These are phyloP conservation scores for Daldinia caldariorum DNA, from an alignment of 495 filamentous ascomycete genomes.

Conservation along the genomic window DNA sequence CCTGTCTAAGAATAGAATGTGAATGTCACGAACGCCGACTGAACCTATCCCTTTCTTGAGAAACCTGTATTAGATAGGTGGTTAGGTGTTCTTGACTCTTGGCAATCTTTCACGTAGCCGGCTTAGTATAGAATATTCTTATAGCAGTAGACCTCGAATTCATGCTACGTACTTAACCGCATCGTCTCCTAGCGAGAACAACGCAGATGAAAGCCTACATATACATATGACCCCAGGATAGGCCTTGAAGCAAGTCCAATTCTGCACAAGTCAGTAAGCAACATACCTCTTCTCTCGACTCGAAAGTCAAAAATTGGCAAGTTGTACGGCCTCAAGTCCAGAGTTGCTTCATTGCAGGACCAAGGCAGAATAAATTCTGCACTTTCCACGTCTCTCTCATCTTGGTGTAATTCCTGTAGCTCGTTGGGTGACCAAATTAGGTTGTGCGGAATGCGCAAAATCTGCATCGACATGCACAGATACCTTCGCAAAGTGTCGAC, in stretches of 20 bases:
- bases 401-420: slow-evolving; percentile 14
- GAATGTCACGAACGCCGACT: not conserved
- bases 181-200: slow-evolving; percentile 41
- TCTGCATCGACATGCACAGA: slow-evolving; percentile 34
- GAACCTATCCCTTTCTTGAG: not conserved
- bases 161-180: slow-evolving; percentile 40
- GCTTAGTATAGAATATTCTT: not conserved
- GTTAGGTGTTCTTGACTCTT: not conserved
- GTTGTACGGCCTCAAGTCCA: slow-evolving; percentile 13
- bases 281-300: slow-evolving; percentile 32
- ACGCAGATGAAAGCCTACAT: slow-evolving; percentile 36
- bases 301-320: slow-evolving; percentile 18
- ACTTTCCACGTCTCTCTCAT: slow-evolving; percentile 2
- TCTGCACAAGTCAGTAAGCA: slow-evolving; percentile 45
- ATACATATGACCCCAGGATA: slow-evolving; percentile 26
- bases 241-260: slow-evolving; percentile 38
- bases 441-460: slow-evolving; percentile 22
- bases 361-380: slow-evolving; percentile 19
- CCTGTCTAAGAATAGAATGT: slow-evolving; percentile 26
- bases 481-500: slow-evolving; percentile 27
- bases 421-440: slow-evolving; percentile 31
- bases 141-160: slow-evolving; percentile 22
- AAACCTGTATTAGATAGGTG: not conserved
- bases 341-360: slow-evolving; percentile 12
- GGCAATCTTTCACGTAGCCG: not conserved